These are phyloP conservation scores for Beta vulgaris DNA, from an alignment of 148 eudicot genomes.

Conservation along the genomic window DNA sequence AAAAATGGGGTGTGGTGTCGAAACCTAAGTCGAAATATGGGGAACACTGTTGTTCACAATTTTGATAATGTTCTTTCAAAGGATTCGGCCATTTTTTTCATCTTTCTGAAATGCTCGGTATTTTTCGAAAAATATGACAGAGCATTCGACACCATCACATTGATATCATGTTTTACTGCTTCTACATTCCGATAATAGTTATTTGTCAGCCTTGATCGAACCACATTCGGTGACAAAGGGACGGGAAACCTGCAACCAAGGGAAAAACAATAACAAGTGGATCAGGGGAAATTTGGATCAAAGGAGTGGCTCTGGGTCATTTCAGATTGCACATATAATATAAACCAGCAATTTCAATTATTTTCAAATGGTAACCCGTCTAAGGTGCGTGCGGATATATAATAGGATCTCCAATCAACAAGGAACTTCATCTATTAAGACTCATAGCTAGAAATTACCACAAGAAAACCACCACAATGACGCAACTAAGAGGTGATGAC, in stretches of 20 bases:
- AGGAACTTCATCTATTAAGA: too few species aligned
- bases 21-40: neutral
- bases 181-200: constrained; percentile 61
- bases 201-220: constrained; percentile 55
- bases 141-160: constrained; percentile 69
- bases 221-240: constrained; percentile 60
- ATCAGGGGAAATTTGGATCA: neutral
- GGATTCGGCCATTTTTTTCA: constrained; percentile 44
- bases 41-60: constrained; percentile 14
- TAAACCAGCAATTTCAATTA: too few species aligned
- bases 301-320: neutral
- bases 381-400: too few species aligned
- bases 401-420: too few species aligned
- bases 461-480: too few species aligned
- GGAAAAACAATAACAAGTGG: neutral
- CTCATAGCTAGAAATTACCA: too few species aligned
- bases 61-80: constrained; percentile 37
- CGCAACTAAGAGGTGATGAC: too few species aligned
- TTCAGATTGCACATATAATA: neutral
- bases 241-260: constrained; percentile 61
- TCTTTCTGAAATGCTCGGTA: constrained; percentile 30
- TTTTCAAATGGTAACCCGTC: too few species aligned
- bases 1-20: constrained; percentile 4
- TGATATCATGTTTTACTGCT: constrained; percentile 64
- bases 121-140: constrained; percentile 38